Conservation (phyloP, 2,329 filamentous ascomycete species). For the Eurotiales sp. region DNA sequence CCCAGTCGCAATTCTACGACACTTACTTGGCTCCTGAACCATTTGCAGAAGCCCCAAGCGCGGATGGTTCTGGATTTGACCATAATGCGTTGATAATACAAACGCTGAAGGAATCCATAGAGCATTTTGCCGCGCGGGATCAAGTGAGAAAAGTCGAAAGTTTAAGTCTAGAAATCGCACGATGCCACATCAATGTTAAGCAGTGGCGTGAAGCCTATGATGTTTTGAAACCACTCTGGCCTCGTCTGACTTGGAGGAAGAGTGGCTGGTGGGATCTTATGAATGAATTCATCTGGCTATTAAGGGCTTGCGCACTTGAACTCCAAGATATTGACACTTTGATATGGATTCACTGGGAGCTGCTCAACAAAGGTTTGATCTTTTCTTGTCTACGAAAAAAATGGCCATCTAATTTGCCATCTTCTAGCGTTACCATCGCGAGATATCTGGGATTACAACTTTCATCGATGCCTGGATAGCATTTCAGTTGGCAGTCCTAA, state of each 20-base stretch:
- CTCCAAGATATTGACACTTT: constrained; percentile 46
- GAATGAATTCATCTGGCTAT: constrained; percentile 49
- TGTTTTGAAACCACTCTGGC: constrained; percentile 53
- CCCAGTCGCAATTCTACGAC: constrained; percentile 54
- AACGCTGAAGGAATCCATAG: constrained; percentile 46
- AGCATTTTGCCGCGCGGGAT: constrained; percentile 50
- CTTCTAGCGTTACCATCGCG: constrained; percentile 32
- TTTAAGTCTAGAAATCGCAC: constrained; percentile 52
- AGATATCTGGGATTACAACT: constrained; percentile 40
- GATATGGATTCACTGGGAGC: constrained; percentile 56
- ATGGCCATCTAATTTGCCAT: not conserved
- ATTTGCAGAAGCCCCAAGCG: constrained; percentile 50
- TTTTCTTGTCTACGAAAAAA: not conserved
- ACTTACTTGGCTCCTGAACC: constrained; percentile 59
- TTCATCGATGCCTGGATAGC: constrained; percentile 45
- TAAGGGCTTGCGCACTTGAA: constrained; percentile 52
- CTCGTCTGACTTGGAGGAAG: constrained; percentile 54
- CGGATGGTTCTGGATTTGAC: constrained; percentile 45
- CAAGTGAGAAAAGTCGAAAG: constrained; percentile 55
- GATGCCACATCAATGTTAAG: constrained; percentile 49
- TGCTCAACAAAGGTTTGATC: constrained; percentile 38
- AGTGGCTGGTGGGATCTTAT: constrained; percentile 59
- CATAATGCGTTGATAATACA: constrained; percentile 50
- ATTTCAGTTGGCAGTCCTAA: constrained; percentile 38
- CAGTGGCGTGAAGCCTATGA: constrained; percentile 51